Conservation (phyloP, 345 rosid species). For the Angophora floribunda region DNA sequence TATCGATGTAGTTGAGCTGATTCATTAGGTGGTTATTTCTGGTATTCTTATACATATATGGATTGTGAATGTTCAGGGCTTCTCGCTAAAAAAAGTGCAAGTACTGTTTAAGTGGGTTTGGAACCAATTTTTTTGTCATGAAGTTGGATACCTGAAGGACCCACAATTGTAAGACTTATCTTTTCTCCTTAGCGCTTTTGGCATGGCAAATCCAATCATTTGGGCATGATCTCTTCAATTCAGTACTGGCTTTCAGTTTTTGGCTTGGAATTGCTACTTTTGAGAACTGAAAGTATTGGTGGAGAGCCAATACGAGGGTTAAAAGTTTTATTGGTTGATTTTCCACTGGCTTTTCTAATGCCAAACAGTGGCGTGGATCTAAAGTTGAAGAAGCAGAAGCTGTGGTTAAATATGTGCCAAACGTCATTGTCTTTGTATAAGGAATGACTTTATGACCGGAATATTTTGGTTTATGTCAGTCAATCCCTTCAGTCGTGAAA, state of each 20-base stretch:
- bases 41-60: background rate
- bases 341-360: background rate
- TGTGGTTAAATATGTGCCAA: background rate
- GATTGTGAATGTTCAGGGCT: background rate
- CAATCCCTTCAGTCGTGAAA: background rate
- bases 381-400: background rate
- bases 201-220: background rate
- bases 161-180: background rate
- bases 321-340: background rate
- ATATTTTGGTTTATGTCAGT: background rate
- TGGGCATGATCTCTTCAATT: background rate
- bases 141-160: background rate
- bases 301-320: background rate
- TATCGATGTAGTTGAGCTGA: background rate
- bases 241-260: background rate
- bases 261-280: background rate
- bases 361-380: background rate
- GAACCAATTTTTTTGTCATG: background rate
- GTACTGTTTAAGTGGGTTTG: background rate
- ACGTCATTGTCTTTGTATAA: background rate
- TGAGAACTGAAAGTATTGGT: background rate
- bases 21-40: background rate
- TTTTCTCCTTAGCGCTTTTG: background rate
- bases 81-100: background rate
- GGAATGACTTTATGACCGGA: background rate